Evolutionary conservation across 2,329 filamentous ascomycete genomes (phyloP), one percentile per base, ranked within the genome.

Genomic region (Rhytidhysteron rufulum): DNA sequence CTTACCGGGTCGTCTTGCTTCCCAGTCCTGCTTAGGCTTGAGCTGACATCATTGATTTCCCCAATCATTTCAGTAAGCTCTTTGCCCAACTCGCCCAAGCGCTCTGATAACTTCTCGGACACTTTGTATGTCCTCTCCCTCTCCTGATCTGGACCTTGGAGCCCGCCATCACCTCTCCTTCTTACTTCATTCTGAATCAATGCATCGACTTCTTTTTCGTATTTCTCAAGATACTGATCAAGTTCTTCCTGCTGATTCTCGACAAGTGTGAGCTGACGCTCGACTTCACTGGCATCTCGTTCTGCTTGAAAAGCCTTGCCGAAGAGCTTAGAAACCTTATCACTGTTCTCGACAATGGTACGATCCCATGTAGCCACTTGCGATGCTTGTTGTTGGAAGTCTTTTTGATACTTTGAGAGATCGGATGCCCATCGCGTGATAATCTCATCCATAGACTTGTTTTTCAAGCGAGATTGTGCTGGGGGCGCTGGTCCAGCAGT

Each of bases 361-460:
- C 88, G 82, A 64, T 98, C 93, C 94, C 94, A 98, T 32, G 79
- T 77, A 10, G 89, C 86, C 11, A 97, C 88, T 49, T 89, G 85
- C 45, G 83, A 79, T 4, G 94, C 91, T 64, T 97, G 89, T 24
- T 85, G 79, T 62, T 94, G 89, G 71, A 97, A 98, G 43, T 95
- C 88, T 64, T 95, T 95, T 60, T 97, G 91, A 60, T 98, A 96
- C 60, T 95, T 94, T 39, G 89, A 86, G 36, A 98, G 74, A 59
- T 97, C 93, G 0, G 89, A 88, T 2, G 93, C 93, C 93, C 93
- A 98, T 22, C 89, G 83, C 4, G 88, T 96, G 50, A 98, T 89
- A 49, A 98, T 96, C 63, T 98, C 93, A 59, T 98, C 93, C 86
- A 98, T 96, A 1, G 91, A 95, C 71, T 95, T 97, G 68, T 96